Conservation (phyloP, 768 basidiomycete genomes). For the Mycena rebaudengoi region DNA sequence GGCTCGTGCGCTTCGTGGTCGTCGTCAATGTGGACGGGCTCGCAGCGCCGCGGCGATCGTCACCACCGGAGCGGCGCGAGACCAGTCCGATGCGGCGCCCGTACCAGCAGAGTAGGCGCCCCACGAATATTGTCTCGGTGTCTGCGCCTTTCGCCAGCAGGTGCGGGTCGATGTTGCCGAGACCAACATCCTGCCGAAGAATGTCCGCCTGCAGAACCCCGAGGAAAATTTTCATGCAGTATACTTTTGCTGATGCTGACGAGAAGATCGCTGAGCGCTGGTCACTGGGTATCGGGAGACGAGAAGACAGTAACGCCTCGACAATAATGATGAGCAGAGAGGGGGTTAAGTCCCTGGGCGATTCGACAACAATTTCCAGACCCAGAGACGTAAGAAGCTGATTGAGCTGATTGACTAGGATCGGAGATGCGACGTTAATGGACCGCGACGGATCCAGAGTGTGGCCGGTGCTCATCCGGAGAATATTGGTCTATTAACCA, state of each 20-base stretch:
- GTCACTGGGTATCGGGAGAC: constrained; percentile 56
- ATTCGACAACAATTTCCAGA: constrained; percentile 55
- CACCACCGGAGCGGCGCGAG: not conserved
- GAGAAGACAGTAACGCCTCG: constrained; percentile 63
- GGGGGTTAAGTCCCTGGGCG: constrained; percentile 73
- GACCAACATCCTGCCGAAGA: constrained; percentile 64
- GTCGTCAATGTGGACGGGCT: constrained; percentile 45
- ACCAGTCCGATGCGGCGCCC: constrained; percentile 54
- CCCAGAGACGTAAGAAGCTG: constrained; percentile 52
- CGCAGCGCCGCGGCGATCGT: not conserved
- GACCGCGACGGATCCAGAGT: constrained; percentile 14
- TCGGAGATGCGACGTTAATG: constrained; percentile 7
- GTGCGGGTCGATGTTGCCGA: constrained; percentile 71
- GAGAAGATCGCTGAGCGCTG: constrained; percentile 24
- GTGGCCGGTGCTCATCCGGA: no score
- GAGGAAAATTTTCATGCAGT: constrained; percentile 78
- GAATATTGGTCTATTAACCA: no score
- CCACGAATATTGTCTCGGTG: constrained; percentile 74
- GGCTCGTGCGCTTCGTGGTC: constrained; percentile 37
- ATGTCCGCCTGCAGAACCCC: constrained; percentile 77
- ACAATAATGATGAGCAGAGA: constrained; percentile 75
- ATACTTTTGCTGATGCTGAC: constrained; percentile 52
- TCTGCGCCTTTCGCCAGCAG: constrained; percentile 69
- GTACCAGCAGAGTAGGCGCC: constrained; percentile 75
- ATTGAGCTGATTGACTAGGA: constrained; percentile 51